Evolutionary conservation across 768 basidiomycete genomes (phyloP), one percentile per base, ranked within the genome.

Genomic region (Mycena belliarum): DNA sequence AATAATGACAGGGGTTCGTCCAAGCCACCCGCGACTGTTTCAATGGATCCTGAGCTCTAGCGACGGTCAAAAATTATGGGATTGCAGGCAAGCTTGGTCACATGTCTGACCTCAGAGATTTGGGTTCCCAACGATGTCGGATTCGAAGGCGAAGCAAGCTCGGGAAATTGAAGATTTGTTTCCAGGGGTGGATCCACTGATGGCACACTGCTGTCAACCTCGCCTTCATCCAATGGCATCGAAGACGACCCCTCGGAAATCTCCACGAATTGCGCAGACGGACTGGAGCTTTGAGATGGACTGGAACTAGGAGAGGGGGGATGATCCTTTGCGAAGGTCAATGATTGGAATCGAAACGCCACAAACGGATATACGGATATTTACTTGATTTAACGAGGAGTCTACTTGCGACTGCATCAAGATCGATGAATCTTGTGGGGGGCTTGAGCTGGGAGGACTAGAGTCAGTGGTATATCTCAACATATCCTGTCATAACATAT

Each of bases 361-460:
- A n/a, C n/a, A n/a, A n/a, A n/a, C n/a, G n/a, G n/a, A n/a, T n/a
- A n/a, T n/a, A n/a, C 35, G 23, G 16, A 23, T 20, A 21, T 29
- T 40, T 44, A 52, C 52, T 45, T 56, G 54, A 16, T 54, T 43
- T 16, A 35, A 52, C 46, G 29, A n/a, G 35, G 35, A 26, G 38
- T 52, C 41, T 47, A 40, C 11, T 23, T 28, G 21, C 38, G 37
- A 6, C 50, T 58, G 2, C 76, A 75, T 14, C 76, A 2, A 79
- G 81, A 28, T 77, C 78, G 52, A 73, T 73, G 55, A 81, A 77
- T 25, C 78, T 24, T 69, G 67, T 6, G 69, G 64, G 49, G 82
- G 80, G 59, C 80, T 83, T n/a, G 82, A 82, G 57, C 76, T 77
- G 26, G 79, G 78, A 49, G 51, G 23, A 65, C 71, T 14, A 62